Conservation (phyloP, 768 basidiomycete species). For the Mycena latifolia region DNA sequence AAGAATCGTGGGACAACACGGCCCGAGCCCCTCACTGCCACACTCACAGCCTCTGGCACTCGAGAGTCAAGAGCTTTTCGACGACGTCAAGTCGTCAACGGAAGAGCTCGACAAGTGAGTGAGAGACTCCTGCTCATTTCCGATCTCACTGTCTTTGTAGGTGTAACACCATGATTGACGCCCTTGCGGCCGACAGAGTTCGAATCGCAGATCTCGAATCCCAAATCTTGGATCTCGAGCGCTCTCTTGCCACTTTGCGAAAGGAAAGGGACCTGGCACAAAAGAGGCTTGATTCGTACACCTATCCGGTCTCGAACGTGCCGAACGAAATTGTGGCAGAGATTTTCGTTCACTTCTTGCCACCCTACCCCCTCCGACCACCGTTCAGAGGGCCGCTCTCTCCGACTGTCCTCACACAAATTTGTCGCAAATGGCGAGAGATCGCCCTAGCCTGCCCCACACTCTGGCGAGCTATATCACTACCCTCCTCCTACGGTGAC, state of each 20-base stretch:
- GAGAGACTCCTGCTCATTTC: constrained; percentile 16
- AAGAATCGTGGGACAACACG: constrained; percentile 7
- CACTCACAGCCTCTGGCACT: constrained; percentile 12
- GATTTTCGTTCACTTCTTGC: constrained; percentile 21
- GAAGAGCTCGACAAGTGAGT: constrained; percentile 6
- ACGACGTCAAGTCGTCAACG: constrained; percentile 5
- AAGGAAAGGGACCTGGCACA: constrained; percentile 13
- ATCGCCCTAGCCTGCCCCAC: constrained; percentile 16
- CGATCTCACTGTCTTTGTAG: constrained; percentile 18
- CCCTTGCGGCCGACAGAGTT: constrained; percentile 15
- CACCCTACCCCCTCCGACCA: constrained; percentile 16
- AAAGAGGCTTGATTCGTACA: constrained; percentile 12
- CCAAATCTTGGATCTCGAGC: constrained; percentile 16
- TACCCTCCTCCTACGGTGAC: constrained; percentile 13
- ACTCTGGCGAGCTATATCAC: constrained; percentile 14
- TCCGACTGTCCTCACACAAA: constrained; percentile 20
- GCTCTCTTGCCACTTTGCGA: constrained; percentile 7
- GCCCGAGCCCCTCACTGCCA: constrained; percentile 1
- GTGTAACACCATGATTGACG: constrained; percentile 21
- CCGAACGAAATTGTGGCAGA: constrained; percentile 15
- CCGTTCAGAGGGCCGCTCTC: constrained; percentile 7
- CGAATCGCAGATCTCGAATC: constrained; percentile 17
- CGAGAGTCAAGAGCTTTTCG: constrained; percentile 19
- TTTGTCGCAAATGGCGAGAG: constrained; percentile 19
- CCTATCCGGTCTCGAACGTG: constrained; percentile 9